Evolutionary conservation across 495 filamentous ascomycete species (phyloP), one percentile per base, ranked within the genome.

Genomic region (Hypoxylon intermedium): DNA sequence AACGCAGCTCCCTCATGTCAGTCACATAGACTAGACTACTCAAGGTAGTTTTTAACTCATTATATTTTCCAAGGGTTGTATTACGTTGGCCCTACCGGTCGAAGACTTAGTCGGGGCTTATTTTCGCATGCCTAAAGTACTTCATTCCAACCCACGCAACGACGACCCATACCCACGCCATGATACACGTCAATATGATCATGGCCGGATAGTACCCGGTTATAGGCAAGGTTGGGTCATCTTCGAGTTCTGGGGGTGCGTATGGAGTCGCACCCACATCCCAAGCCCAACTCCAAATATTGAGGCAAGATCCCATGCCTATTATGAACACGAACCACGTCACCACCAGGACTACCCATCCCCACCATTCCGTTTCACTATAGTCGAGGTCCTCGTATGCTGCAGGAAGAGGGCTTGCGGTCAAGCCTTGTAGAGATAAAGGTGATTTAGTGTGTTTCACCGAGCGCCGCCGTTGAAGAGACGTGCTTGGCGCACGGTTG

Each of bases 221-320:
- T 65, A 98, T 96, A 9, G 94, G 94, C 55, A 97, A 74, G 0
- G 92, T 97, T 2, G 89, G 87, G 77, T 97, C 92, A 75, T 96
- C 91, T 70, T 96, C 91, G 36, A 96, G 79, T 72, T 96, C 93
- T 5, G 92, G 90, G 30, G 94, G 93, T 49, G 92, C 93, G 70
- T 95, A 93, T 0, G 92, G 92, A 13, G 91, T 97, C 70, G 92
- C 91, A n/a, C 92, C 93, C 5, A 97, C 93, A 77, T 97, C 94
- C 94, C 94, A 98, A 0, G 94, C 93, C 94, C 94, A 98, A 72
- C 87, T 94, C 94, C 94, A 98, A n/a, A 97, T 87, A n/a, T 87
- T 94, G 12, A 97, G 82, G 69, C 92, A 97, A 33, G 88, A 92
- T 23, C 94, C 94, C 87, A 98, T 97, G 20, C 94, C 94, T 1